These are phyloP conservation scores for Trichoderma asperelloides DNA, from an alignment of 495 filamentous ascomycete genomes.

Conservation along the genomic window DNA sequence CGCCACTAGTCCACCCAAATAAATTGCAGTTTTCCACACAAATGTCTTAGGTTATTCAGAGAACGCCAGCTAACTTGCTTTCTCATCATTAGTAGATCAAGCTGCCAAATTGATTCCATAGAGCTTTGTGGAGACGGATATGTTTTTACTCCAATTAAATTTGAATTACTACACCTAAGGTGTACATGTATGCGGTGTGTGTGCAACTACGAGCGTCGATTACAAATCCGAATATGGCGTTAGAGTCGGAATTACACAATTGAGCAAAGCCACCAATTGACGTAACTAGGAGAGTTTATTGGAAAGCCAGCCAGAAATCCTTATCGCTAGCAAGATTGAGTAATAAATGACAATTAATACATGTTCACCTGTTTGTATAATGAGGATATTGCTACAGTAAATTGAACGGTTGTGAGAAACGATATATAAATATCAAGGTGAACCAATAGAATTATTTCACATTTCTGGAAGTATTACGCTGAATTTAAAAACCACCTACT, in stretches of 20 bases:
- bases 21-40: not conserved
- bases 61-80: not conserved
- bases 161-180: not conserved
- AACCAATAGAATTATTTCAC: too few species aligned
- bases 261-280: not conserved
- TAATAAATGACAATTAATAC: not conserved
- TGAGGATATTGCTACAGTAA: too few species aligned
- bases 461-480: too few species aligned
- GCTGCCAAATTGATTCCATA: not conserved
- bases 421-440: not conserved
- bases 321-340: not conserved
- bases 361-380: too few species aligned
- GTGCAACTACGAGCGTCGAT: not conserved
- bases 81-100: conserved; percentile 5
- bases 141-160: not conserved
- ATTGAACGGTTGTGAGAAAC: not conserved
- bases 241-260: not conserved
- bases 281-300: not conserved
- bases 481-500: too few species aligned
- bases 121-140: not conserved
- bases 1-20: too few species aligned
- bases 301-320: not conserved
- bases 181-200: not conserved
- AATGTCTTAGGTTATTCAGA: not conserved
- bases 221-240: conserved; percentile 1